phyloP scores from a whole-genome alignment of 257 asterid genomes.

The Anisodus acutangulus region DNA sequence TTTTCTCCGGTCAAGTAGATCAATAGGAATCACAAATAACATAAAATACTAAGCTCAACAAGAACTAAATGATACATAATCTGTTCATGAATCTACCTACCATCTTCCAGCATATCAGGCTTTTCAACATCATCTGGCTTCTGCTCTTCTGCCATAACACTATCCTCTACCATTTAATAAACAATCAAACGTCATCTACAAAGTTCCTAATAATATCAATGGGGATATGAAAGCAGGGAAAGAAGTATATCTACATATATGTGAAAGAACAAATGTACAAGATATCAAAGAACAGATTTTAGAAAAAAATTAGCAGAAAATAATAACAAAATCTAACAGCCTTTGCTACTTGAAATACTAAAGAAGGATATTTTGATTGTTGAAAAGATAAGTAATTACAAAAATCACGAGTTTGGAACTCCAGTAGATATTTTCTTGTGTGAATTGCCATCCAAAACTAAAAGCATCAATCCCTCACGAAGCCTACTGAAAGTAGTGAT shows the following conservation, averaged over 20 bases:
- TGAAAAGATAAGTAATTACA: background rate
- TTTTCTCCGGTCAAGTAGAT: background rate
- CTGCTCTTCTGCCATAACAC: slow-evolving; percentile 42
- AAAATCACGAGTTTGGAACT: background rate
- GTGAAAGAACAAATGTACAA: background rate
- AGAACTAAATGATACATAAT: slow-evolving; percentile 6
- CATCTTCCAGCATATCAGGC: slow-evolving; percentile 46
- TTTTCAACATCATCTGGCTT: slow-evolving; percentile 43
- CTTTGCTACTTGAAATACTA: background rate
- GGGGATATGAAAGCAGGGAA: background rate
- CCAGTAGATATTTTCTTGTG: background rate
- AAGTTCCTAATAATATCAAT: slow-evolving; percentile 13
- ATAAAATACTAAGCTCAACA: background rate
- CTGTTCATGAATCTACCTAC: slow-evolving; percentile 35
- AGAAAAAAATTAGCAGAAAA: background rate
- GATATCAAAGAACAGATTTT: background rate
- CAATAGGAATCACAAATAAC: background rate
- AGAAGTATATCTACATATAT: background rate
- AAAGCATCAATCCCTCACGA: background rate
- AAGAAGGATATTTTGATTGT: background rate
- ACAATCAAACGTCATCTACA: slow-evolving; percentile 30
- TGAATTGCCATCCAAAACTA: slow-evolving; percentile 5
- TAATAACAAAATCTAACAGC: background rate
- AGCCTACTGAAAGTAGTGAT: background rate
- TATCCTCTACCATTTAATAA: slow-evolving; percentile 44